Evolutionary conservation across 169 alveolate species (phyloP), one percentile per base, ranked within the genome.

Genomic region (Toxoplasma gondii): DNA sequence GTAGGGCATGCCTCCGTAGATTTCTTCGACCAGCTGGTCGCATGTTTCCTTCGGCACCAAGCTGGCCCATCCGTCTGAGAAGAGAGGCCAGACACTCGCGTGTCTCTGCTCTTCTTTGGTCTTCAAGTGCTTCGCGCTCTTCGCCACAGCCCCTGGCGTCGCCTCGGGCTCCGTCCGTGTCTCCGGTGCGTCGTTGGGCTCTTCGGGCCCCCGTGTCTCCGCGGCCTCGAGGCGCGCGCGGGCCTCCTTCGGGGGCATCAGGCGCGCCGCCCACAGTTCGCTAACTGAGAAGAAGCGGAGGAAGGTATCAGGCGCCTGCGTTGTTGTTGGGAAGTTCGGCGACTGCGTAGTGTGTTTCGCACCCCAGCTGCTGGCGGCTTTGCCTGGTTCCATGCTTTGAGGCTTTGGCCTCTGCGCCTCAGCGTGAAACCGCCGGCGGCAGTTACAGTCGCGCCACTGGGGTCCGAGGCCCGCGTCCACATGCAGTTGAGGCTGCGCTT

Each of bases 371-470:
- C 84, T 19, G 45, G 4, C 84, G 17, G n/a, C 81, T 2, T 31
- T 44, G 1, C 49, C 84, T 74, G 9, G 84, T 16, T 17, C 38
- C 39, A 22, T 12, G 84, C 84, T 17, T 16, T 44, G 84, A 17
- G 39, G 9, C 84, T 4, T 4, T 2, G 27, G 16, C n/a, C 49
- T 36, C 84, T 74, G 39, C 24, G 5, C 44, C 44, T 31, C 44
- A 0, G 84, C n/a, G 36, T 24, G 41, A 31, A 82, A 82, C 4
- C 90, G 54, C 22, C 64, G 54, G 69, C 90, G 7, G 90, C 90
- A 82, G 90, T 82, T 82, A 67, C 90, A 82, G 69, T 39, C 39
- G 69, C 90, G 90, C 90, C 90, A 82, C 67, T 82, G 53, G 64
- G 64, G 69, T 4, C 90, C 90, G 9, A 82, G 38, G 38, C 90